Evolutionary conservation across 495 filamentous ascomycete genomes (phyloP).

Genomic region (Aspergillus ostianus): DNA sequence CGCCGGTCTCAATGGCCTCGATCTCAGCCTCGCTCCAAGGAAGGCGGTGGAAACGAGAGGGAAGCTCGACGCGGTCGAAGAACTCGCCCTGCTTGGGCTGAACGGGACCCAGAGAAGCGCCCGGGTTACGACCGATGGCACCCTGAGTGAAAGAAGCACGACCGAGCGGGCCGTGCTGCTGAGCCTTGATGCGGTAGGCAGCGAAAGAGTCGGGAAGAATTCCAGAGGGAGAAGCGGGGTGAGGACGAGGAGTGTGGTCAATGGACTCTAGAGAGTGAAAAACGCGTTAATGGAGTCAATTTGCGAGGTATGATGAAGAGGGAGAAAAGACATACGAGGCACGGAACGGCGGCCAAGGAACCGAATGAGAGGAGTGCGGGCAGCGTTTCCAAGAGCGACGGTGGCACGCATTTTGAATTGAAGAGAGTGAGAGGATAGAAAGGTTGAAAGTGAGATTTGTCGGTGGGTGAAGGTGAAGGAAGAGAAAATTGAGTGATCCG

Average conservation of each 20-base stretch:
- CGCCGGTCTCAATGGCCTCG: conserved; percentile 90
- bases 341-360: conserved; percentile 86
- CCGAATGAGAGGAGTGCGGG: conserved; percentile 79
- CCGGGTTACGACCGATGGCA: conserved; percentile 63
- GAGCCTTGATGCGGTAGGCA: conserved; percentile 84
- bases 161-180: conserved; percentile 86
- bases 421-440: conserved; percentile 11
- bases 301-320: neutral
- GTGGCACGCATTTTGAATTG: conserved; percentile 62
- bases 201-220: conserved; percentile 75
- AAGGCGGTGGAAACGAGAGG: conserved; percentile 72
- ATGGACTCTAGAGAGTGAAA: conserved; percentile 56
- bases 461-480: neutral
- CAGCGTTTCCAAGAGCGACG: conserved; percentile 62
- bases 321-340: conserved; percentile 60
- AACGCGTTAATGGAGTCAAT: neutral
- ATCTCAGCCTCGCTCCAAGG: conserved; percentile 79
- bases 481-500: neutral
- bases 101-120: conserved; percentile 67
- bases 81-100: conserved; percentile 67
- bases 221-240: conserved; percentile 63
- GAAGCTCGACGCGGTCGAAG: conserved; percentile 89
- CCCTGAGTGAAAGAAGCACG: conserved; percentile 41
- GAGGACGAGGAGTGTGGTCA: conserved; percentile 65
- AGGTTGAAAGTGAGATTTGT: conserved; percentile 3